phyloP scores from a whole-genome alignment of 2,329 filamentous ascomycete genomes.

The Anisogramma anomala region DNA sequence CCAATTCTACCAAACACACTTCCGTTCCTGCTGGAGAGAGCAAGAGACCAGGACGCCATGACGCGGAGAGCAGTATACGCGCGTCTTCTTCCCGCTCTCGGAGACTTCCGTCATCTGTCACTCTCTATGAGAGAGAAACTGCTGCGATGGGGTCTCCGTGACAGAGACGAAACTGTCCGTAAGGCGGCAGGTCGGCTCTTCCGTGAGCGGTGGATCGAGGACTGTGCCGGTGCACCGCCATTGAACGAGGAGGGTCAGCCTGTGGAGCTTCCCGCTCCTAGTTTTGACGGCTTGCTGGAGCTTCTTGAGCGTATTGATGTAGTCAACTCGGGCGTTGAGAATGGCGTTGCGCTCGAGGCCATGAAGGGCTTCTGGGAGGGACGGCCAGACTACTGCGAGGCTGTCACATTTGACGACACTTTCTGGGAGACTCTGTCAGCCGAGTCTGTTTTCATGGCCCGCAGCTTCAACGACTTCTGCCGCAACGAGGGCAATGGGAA shows the following conservation, averaged over 20 bases:
- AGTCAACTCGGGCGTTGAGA: conserved; percentile 78
- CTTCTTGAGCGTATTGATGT: conserved; percentile 90
- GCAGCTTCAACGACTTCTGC: conserved; percentile 92
- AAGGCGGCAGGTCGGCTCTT: conserved; percentile 87
- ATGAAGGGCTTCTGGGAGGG: conserved; percentile 97
- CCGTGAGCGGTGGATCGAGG: conserved; percentile 93
- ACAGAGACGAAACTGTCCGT: conserved; percentile 86
- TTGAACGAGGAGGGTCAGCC: conserved; percentile 46
- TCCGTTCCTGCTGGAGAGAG: conserved; percentile 79
- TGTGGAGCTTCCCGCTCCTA: conserved; percentile 49
- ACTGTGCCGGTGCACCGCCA: conserved; percentile 63
- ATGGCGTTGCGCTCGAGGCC: conserved; percentile 81
- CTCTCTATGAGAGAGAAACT: conserved; percentile 92
- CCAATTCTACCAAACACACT: conserved; percentile 73
- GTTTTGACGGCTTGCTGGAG: conserved; percentile 74
- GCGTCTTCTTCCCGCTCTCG: conserved; percentile 72
- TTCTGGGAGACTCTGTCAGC: conserved; percentile 76
- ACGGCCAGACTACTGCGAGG: conserved; percentile 68
- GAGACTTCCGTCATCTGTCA: conserved; percentile 88
- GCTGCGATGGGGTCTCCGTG: conserved; percentile 83
- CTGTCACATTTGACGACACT: conserved; percentile 56
- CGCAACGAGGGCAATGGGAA: conserved; percentile 61
- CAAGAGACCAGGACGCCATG: conserved; percentile 73
- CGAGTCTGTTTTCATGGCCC: conserved; percentile 79
- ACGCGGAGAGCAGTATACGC: conserved; percentile 82